These are phyloP conservation scores for Geranium incanum DNA, from an alignment of 441 rosid species.

Conservation along the genomic window DNA sequence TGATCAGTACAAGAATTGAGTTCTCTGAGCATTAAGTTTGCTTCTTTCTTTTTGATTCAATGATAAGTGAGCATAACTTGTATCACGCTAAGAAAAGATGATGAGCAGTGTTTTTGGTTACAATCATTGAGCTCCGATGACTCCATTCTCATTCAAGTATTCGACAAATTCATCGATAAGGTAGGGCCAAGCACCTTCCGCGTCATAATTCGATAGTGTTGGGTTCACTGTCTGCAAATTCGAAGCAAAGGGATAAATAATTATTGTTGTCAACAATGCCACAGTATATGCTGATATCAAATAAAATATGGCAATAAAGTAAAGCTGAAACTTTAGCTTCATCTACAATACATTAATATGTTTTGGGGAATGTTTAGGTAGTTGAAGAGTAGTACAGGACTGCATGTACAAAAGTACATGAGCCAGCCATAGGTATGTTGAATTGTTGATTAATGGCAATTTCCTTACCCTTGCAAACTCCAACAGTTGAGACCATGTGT, in stretches of 20 bases:
- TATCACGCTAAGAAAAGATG: conserved; percentile 17
- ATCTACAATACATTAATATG: too few species aligned
- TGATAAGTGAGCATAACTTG: conserved; percentile 12
- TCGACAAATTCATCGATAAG: conserved; percentile 92
- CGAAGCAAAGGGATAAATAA: not conserved
- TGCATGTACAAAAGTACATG: not conserved
- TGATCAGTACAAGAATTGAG: conserved; percentile 9
- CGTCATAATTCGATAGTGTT: conserved; percentile 59
- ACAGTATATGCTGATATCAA: too few species aligned
- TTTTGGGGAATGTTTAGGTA: too few species aligned
- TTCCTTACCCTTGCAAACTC: conserved; percentile 64
- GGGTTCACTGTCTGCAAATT: conserved; percentile 61
- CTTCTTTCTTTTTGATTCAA: conserved; percentile 6
- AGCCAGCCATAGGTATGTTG: not conserved
- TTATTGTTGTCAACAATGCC: not conserved
- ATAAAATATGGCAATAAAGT: too few species aligned
- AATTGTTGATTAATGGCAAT: not conserved
- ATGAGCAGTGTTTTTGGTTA: conserved; percentile 14
- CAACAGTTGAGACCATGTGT: conserved; percentile 90
- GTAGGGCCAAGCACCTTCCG: conserved; percentile 98
- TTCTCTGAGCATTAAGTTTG: not conserved
- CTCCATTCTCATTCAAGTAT: conserved; percentile 60
- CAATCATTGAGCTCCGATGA: conserved; percentile 29
- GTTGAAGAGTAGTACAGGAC: not conserved
- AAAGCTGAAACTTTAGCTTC: too few species aligned